Conservation (phyloP, 108 stramenopile species). For the Nannochloropsis gaditana region DNA sequence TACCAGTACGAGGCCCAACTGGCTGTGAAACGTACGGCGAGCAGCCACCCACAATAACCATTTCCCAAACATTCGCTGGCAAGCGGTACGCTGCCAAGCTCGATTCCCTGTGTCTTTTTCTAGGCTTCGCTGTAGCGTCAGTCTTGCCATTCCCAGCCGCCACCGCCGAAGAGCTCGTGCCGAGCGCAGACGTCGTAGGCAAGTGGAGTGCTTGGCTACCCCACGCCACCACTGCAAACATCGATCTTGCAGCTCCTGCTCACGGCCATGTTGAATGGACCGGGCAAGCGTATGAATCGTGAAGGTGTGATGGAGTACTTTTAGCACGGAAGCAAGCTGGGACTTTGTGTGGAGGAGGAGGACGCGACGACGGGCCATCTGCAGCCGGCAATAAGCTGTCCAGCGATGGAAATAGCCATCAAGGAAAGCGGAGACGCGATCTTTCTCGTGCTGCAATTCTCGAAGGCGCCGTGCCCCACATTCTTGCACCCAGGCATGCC, state of each 20-base stretch:
- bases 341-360: background rate
- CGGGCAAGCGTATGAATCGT: background rate
- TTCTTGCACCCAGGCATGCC: background rate
- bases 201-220: background rate
- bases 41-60: background rate
- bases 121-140: background rate
- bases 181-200: background rate
- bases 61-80: background rate
- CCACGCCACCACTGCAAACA: background rate
- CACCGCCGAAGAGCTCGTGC: slow-evolving; percentile 2
- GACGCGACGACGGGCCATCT: background rate
- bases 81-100: background rate
- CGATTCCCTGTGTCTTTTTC: background rate
- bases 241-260: background rate
- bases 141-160: background rate
- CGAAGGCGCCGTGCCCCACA: background rate
- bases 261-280: background rate
- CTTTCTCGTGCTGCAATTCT: background rate
- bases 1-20: background rate
- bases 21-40: background rate
- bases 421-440: background rate
- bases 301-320: background rate
- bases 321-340: background rate
- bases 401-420: background rate
- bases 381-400: background rate